These are phyloP conservation scores for Proliferodiscus dingleyae DNA, from an alignment of 2,329 filamentous ascomycete species.

Conservation along the genomic window DNA sequence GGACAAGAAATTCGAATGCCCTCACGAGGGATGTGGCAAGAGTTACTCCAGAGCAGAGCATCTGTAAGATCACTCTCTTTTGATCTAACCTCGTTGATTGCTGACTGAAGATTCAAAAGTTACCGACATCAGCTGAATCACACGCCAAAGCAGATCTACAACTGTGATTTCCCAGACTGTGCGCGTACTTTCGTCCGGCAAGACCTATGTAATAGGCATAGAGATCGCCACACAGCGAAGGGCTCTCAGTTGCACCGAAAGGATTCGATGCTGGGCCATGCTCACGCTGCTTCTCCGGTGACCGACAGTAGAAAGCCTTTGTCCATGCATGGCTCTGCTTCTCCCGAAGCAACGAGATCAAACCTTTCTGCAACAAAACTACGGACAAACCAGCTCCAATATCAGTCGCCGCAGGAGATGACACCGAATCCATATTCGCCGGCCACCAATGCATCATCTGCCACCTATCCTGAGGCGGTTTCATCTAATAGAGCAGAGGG, in stretches of 20 bases:
- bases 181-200: constrained; percentile 87
- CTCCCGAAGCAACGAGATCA: constrained; percentile 29
- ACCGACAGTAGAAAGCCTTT: constrained; percentile 21
- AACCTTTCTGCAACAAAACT: constrained; percentile 22
- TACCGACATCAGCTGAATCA: constrained; percentile 95
- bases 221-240: constrained; percentile 74
- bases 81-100: neutral
- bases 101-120: constrained; percentile 33
- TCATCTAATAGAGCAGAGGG: constrained; percentile 25
- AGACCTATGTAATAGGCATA: constrained; percentile 82
- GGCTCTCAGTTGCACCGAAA: constrained; percentile 72
- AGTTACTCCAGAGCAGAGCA: constrained; percentile 96
- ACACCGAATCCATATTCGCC: constrained; percentile 28
- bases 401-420: constrained; percentile 29
- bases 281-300: constrained; percentile 39
- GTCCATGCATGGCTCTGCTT: constrained; percentile 24
- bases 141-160: constrained; percentile 90
- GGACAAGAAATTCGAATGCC: constrained; percentile 80
- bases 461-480: constrained; percentile 24
- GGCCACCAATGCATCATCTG: constrained; percentile 23
- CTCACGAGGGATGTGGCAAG: constrained; percentile 83
- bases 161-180: constrained; percentile 89
- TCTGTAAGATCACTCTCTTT: constrained; percentile 53
- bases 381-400: constrained; percentile 26
- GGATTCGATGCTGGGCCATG: constrained; percentile 54